Evolutionary conservation across 2,329 filamentous ascomycete genomes (phyloP), one percentile per base, ranked within the genome.

Genomic region (Moelleriella libera): DNA sequence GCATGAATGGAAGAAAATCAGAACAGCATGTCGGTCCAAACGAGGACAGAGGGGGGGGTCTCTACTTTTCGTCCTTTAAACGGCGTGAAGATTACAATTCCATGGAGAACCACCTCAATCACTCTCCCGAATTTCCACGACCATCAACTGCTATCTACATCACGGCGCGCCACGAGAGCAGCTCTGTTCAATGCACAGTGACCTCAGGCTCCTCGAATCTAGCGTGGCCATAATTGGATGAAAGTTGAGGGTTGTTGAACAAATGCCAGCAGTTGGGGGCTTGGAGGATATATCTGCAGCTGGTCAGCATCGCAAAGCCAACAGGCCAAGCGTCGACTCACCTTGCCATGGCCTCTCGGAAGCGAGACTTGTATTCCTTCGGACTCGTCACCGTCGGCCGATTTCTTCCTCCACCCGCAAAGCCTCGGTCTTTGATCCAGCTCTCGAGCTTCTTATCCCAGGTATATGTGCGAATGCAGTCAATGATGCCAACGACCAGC

Each of bases 391-490:
- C 92, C 0, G 92, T 98, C 7, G 94, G 94, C 51, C 88, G 78
- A 58, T 94, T 86, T 49, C 85, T 80, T 31, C 82, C 82, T 49
- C 82, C 80, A 5, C 82, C 80, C 0, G 78, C 84, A 57, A 89
- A 88, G 1, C 86, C 92, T 40, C 90, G 84, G 60, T 97, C 89
- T 66, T 98, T 98, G 75, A 98, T 96, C 92, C 92, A 98, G 47
- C 84, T 92, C 68, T 98, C 92, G n/a, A 98, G 77, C 62, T 96
- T 96, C 74, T 98, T 98, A 70, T 98, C 92, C 88, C 92, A 98
- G 0, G 92, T 98, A 62, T 97, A 98, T 0, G 92, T 98, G 48
- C 92, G 81, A 55, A 98, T 97, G 63, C 92, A 97, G 63, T 98
- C 90, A 53, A 98, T 97, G 58, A 98, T 97, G 5, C 92, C 92